Base-by-base conservation (phyloP, 192 early-diverging fungal genomes). In the Backusella tuberculispora region DNA sequence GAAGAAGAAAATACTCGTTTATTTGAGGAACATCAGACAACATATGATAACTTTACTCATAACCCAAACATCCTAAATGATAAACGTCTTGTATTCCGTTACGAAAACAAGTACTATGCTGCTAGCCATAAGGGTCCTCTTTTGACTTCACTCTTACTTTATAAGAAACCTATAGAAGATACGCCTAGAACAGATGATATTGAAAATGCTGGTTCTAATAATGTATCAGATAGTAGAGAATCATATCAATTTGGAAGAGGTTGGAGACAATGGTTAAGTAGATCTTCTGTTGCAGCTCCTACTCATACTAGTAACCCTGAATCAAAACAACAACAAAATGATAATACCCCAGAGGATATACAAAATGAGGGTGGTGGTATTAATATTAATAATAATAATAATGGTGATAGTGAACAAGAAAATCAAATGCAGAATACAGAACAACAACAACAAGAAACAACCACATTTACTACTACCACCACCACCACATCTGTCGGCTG, bases 101-200 rank as follows among this genome's bases (percentile, higher is more conserved):
- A 91, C 63, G 75, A 90, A 47, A 83, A 84, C 19, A 76, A 84
- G 17, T 95, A 92, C 74, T 91, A 89, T 74, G 83, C 85, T 3
- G 92, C 90, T 45, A 73, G n/a, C 78, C 45, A 83, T 5, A 89
- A 90, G 12, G 88, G 83, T 9, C 94, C 93, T 19, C 78, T 92
- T 53, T 77, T 96, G 19, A 77, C 84, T 2, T 83, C 90, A 2
- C 75, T 87, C 3, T 73, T 90, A 2, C 83, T 89, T 2, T 93
- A 88, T 80, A 50, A 69, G 21, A 38, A 72, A n/a, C 76, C 76
- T 8, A 47, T 72, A 5, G 14, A 60, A 21, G 66, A 53, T 15
- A 13, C 38, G 15, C 79, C 85, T 19, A 84, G 89, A 71, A 81
- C 84, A 3, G 79, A 93, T 37, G 64, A 84, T 12, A 86, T 83